phyloP scores from a whole-genome alignment of 805 yeast species.

The Ogataea allantospora region DNA sequence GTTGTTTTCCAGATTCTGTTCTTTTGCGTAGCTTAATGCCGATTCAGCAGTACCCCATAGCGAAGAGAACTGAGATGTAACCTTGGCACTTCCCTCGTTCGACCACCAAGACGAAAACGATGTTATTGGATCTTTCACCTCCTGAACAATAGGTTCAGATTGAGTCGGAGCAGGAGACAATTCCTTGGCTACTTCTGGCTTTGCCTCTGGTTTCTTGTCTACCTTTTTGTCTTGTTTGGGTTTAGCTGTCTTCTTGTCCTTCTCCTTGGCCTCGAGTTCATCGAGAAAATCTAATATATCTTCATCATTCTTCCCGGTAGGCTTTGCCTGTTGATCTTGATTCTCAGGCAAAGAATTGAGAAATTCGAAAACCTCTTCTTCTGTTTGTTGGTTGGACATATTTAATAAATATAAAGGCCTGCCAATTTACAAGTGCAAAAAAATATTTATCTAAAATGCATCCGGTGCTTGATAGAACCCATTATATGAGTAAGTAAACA shows the following conservation, averaged over 20 bases:
- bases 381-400: conserved; percentile 34
- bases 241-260: conserved; percentile 27
- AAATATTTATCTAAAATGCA: conserved; percentile 25
- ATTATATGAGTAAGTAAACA: conserved; percentile 29
- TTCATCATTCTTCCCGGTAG: conserved; percentile 42
- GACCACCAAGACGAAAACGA: conserved; percentile 77
- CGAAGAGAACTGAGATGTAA: conserved; percentile 57
- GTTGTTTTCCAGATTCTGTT: conserved; percentile 32
- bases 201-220: conserved; percentile 1
- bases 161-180: too few relatives aligned
- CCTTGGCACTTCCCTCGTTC: conserved; percentile 62
- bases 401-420: neutral
- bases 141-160: too few relatives aligned
- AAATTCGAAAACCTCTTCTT: conserved; percentile 74
- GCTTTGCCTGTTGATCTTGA: conserved; percentile 19
- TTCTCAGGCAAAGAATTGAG: conserved; percentile 74
- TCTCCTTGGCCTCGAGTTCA: conserved; percentile 66
- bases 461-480: conserved; percentile 33
- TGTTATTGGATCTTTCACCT: conserved; percentile 55
- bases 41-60: conserved; percentile 65
- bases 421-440: conserved; percentile 5
- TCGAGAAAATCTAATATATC: conserved; percentile 59
- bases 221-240: conserved; percentile 9
- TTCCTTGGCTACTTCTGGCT: too few relatives aligned
- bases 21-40: conserved; percentile 49